Percentiles rank a stretch among this genome's conserved stretches.
Evolutionary conservation across 257 asterid species (phyloP).

Genomic region (Capsicum rhomboideum): DNA sequence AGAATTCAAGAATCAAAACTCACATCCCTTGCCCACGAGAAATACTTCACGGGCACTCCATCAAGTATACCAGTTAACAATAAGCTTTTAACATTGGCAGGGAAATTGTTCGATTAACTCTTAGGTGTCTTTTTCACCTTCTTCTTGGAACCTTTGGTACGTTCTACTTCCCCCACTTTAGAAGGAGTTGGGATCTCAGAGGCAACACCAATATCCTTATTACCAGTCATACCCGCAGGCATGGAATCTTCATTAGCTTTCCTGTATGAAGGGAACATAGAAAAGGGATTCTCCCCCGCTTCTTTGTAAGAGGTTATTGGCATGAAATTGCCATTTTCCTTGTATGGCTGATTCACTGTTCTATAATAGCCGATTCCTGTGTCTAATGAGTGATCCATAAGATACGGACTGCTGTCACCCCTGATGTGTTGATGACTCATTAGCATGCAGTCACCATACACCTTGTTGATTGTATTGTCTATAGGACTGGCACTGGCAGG

Average conservation of each 20-base stretch:
- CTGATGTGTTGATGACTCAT: constrained; percentile 27
- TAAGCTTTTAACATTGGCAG: too few relatives aligned
- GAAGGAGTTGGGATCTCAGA: constrained; percentile 2
- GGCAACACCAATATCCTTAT: constrained; percentile 14
- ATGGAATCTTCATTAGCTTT: too few relatives aligned
- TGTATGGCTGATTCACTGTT: constrained; percentile 21
- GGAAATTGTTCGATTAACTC: too few relatives aligned
- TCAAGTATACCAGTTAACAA: too few relatives aligned
- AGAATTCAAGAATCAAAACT: too few relatives aligned
- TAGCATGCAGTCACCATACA: constrained; percentile 27
- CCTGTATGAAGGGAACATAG: too few relatives aligned
- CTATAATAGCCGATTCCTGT: constrained; percentile 20
- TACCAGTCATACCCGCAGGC: constrained; percentile 21
- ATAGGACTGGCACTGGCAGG: neutral
- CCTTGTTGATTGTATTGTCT: constrained; percentile 16
- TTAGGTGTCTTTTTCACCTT: too few relatives aligned
- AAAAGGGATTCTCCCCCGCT: constrained; percentile 27
- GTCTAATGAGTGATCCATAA: constrained; percentile 29
- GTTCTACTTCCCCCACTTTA: constrained; percentile 31
- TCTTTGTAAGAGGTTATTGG: constrained; percentile 23
- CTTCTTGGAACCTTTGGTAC: too few relatives aligned
- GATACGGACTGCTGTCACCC: constrained; percentile 18
- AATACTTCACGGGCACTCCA: too few relatives aligned
- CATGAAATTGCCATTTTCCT: constrained; percentile 22
- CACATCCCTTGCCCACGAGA: too few relatives aligned